Evolutionary conservation across 495 filamentous ascomycete genomes (phyloP).

Genomic region (Xylaria scruposa): DNA sequence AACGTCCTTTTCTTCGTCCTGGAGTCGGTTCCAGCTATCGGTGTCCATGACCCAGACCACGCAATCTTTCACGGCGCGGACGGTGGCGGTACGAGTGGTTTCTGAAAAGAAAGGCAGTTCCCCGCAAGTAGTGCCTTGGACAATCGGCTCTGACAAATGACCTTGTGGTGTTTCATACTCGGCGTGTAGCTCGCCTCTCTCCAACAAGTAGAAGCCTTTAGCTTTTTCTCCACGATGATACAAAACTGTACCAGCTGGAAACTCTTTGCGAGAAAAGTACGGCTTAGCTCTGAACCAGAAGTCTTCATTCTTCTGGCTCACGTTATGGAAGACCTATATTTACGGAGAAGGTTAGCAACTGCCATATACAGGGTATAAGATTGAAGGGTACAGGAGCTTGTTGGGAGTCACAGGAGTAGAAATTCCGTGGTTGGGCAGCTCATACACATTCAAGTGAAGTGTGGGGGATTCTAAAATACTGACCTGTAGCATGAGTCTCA

Average conservation of each 20-base stretch:
- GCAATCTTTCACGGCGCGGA: conserved; percentile 78
- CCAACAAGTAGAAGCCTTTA: conserved; percentile 88
- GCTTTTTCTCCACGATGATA: conserved; percentile 75
- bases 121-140: conserved; percentile 93
- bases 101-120: conserved; percentile 96
- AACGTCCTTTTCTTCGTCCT: conserved; percentile 72
- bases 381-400: background rate
- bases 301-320: conserved; percentile 84
- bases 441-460: background rate
- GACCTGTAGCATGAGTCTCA: conserved; percentile 83
- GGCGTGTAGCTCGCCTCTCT: conserved; percentile 84
- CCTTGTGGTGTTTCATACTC: conserved; percentile 93
- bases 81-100: conserved; percentile 84
- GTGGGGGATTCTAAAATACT: background rate
- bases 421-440: too few relatives aligned
- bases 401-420: background rate
- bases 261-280: conserved; percentile 74
- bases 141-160: conserved; percentile 85
- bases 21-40: conserved; percentile 72
- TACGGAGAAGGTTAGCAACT: background rate
- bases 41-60: conserved; percentile 81
- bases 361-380: background rate
- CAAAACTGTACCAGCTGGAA: conserved; percentile 70
- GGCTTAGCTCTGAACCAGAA: conserved; percentile 85
- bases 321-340: conserved; percentile 73